A percentile compares a stretch with the other conserved stretches of the same genome.
Conservation (phyloP, 1,284 basidiomycete species). For the Cystobasidium slooffiae region DNA sequence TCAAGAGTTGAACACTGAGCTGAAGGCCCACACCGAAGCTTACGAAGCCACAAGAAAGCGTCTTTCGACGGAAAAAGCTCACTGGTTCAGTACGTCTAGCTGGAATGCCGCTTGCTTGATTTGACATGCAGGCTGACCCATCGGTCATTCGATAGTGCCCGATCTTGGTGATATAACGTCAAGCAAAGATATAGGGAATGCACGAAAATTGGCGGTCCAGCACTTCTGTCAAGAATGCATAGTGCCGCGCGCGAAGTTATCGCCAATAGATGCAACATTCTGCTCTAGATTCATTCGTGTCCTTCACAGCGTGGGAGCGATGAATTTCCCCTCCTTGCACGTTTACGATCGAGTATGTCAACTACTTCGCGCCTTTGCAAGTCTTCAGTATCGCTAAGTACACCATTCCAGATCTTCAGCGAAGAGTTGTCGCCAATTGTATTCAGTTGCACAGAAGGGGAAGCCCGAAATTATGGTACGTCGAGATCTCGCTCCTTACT, state of each 20-base stretch:
- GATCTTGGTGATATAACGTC: constrained; percentile 10
- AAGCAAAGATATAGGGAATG: constrained; percentile 50
- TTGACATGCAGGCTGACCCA: not conserved
- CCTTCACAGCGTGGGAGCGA: constrained; percentile 81
- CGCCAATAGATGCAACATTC: constrained; percentile 94
- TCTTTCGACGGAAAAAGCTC: constrained; percentile 74
- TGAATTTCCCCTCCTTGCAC: constrained; percentile 81
- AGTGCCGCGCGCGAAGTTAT: constrained; percentile 85
- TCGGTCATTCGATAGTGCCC: not conserved
- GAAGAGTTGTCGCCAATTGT: constrained; percentile 77
- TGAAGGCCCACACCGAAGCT: constrained; percentile 66
- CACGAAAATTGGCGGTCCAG: constrained; percentile 63
- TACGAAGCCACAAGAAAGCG: constrained; percentile 61
- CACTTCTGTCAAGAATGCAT: constrained; percentile 87
- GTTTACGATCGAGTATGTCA: constrained; percentile 77
- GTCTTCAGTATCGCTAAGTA: not conserved
- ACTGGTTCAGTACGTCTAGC: constrained; percentile 71
- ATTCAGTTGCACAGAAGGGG: constrained; percentile 92
- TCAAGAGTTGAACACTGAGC: constrained; percentile 53
- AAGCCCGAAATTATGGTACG: constrained; percentile 90
- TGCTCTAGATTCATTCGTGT: constrained; percentile 88
- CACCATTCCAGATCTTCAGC: constrained; percentile 67
- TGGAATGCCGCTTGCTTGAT: not conserved
- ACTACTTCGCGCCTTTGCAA: not conserved
- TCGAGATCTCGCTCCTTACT: constrained; percentile 12